Evolutionary conservation across 116 monocot species (phyloP).

Genomic region (Papilionanthe hybrid): DNA sequence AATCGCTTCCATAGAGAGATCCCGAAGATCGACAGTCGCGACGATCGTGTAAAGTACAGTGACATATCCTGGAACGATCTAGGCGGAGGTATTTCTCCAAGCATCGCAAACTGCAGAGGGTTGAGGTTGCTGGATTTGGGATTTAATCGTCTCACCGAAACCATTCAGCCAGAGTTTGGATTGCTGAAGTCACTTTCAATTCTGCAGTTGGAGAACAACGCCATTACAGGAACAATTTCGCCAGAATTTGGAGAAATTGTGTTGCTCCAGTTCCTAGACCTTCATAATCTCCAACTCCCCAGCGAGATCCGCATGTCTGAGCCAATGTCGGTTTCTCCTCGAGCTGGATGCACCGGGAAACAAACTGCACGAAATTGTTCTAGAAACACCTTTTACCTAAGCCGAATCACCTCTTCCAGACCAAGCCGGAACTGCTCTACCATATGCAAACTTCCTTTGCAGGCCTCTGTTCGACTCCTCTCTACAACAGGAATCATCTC

Average conservation of each 20-base stretch:
- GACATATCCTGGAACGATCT: slow-evolving; percentile 61
- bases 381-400: no score
- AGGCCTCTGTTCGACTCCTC: no score
- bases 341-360: slow-evolving; percentile 71
- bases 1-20: slow-evolving; percentile 56
- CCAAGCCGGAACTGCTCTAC: no score
- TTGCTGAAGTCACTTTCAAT: slow-evolving; percentile 48
- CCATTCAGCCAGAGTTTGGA: slow-evolving; percentile 51
- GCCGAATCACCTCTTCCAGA: no score
- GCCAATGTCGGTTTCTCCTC: slow-evolving; percentile 75
- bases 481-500: no score
- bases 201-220: slow-evolving; percentile 49
- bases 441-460: no score
- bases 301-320: slow-evolving; percentile 65
- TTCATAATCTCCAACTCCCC: slow-evolving; percentile 54
- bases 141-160: slow-evolving; percentile 47
- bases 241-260: slow-evolving; percentile 45
- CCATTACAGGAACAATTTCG: slow-evolving; percentile 47
- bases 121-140: slow-evolving; percentile 55
- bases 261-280: slow-evolving; percentile 57
- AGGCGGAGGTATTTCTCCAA: slow-evolving; percentile 37
- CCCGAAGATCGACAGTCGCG: slow-evolving; percentile 35
- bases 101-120: slow-evolving; percentile 41
- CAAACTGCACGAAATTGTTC: slow-evolving; percentile 25
- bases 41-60: slow-evolving; percentile 36